Evolutionary conservation across 495 filamentous ascomycete species (phyloP), one percentile per base, ranked within the genome.

Genomic region (Articulospora tetracladia): DNA sequence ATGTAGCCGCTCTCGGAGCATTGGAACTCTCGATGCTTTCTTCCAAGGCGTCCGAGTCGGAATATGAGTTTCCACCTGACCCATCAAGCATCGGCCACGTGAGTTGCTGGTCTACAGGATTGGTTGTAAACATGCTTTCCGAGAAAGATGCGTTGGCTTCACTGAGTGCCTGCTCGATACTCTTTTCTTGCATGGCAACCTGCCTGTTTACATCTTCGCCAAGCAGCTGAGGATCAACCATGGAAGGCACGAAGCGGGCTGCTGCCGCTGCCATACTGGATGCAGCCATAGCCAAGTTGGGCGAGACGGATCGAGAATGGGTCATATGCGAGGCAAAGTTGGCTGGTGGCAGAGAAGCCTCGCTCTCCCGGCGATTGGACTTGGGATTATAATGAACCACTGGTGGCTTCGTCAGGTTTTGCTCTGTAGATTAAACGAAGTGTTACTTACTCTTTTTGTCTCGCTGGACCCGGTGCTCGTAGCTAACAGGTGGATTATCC

Each of bases 171-270:
- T 65, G 58, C 34, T 53, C 57, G 12, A 60, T 60, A 20, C 65
- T 66, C 1, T 68, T 65, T 13, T 65, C 60, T 0, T 71, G 71
- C 2, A 69, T 25, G 24, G 26, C 23, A 30, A 7, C 28, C 28
- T 60, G 53, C 24, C 10, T 54, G 19, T 55, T 57, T 8, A 58
- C 26, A 59, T 76, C 73, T 20, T 74, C 72, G 0, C 67, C 66
- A 7, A 77, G 62, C 13, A 82, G 64, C 36, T 82, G 75, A 12
- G 77, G 77, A 60, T 83, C 78, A 39, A 84, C 72, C 17, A 79
- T 73, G 1, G 71, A 67, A 7, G 74, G 72, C 7, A 74, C 71
- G 23, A 81, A 69, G 8, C 76, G 76, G 28, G 78, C 77, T 0
- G 80, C 73, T 22, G 76, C 77, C 17, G 77, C 55, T 12, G 55